Evolutionary conservation across 2,329 filamentous ascomycete species (phyloP).

Genomic region (Clonostachys chloroleuca): DNA sequence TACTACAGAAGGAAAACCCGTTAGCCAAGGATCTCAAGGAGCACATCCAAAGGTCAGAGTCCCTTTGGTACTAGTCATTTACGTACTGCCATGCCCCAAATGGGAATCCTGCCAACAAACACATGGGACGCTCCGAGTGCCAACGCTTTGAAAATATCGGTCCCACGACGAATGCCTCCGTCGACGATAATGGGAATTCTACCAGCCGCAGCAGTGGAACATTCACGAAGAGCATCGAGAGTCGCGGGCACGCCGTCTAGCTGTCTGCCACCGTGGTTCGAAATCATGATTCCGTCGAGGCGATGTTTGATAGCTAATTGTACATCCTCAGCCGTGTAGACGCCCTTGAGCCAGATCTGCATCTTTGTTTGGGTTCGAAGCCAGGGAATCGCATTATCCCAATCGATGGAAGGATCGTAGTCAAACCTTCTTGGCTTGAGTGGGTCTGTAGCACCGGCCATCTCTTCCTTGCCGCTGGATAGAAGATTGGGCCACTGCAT

Average conservation of each 20-base stretch:
- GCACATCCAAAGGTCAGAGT: neutral
- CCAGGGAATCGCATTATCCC: slow-evolving; percentile 61
- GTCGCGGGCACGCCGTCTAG: slow-evolving; percentile 35
- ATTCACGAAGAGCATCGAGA: slow-evolving; percentile 32
- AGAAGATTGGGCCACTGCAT: slow-evolving; percentile 26
- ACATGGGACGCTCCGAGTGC: slow-evolving; percentile 28
- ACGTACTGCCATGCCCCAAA: slow-evolving; percentile 24
- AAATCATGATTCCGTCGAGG: slow-evolving; percentile 31
- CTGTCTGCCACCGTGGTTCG: slow-evolving; percentile 36
- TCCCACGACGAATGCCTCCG: slow-evolving; percentile 26
- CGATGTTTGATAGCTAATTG: slow-evolving; percentile 13
- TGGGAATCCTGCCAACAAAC: slow-evolving; percentile 34
- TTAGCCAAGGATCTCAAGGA: no score
- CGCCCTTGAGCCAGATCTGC: slow-evolving; percentile 28
- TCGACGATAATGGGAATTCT: slow-evolving; percentile 18
- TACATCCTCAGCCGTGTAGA: slow-evolving; percentile 9
- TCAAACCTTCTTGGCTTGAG: no score
- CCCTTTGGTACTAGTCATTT: neutral
- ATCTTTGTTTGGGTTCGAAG: slow-evolving; percentile 41
- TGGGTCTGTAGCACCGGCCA: no score
- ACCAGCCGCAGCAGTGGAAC: slow-evolving; percentile 11
- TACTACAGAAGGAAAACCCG: slow-evolving; percentile 11
- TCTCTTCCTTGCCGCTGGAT: no score
- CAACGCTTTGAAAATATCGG: slow-evolving; percentile 25
- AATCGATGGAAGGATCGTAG: slow-evolving; percentile 51